Conservation (phyloP, 2,329 filamentous ascomycete species). For the Fonsecaea pedrosoi region DNA sequence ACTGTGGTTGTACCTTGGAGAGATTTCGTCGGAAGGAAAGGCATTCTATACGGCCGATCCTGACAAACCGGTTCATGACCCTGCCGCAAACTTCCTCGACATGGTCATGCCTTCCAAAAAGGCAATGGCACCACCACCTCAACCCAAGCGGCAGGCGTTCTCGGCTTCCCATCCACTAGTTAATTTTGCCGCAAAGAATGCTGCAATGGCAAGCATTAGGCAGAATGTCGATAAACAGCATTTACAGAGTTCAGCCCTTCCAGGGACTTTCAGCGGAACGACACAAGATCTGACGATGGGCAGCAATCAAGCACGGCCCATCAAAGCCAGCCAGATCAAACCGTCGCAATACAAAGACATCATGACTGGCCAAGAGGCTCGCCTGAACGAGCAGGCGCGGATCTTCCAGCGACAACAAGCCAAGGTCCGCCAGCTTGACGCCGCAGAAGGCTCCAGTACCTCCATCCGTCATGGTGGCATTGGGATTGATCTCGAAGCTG, state of each 20-base stretch:
- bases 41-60: conserved; percentile 88
- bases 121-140: conserved; percentile 39
- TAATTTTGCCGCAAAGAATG: conserved; percentile 34
- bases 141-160: conserved; percentile 40
- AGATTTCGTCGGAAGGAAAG: conserved; percentile 84
- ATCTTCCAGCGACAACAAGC: conserved; percentile 40
- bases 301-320: conserved; percentile 26
- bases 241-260: conserved; percentile 12
- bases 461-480: conserved; percentile 24
- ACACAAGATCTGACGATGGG: conserved; percentile 35
- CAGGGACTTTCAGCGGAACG: conserved; percentile 32
- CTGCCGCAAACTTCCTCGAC: conserved; percentile 58
- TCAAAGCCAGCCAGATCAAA: conserved; percentile 30
- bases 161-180: conserved; percentile 36
- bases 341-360: conserved; percentile 36
- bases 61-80: conserved; percentile 55
- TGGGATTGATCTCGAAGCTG: conserved; percentile 38
- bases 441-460: conserved; percentile 17
- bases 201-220: conserved; percentile 31
- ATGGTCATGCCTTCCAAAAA: conserved; percentile 48
- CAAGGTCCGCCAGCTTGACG: conserved; percentile 35
- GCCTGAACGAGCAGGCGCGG: conserved; percentile 39
- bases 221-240: conserved; percentile 20
- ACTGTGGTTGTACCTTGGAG: conserved; percentile 87
- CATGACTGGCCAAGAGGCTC: conserved; percentile 37